Percentiles rank a stretch among this genome's conserved stretches.
These are phyloP conservation scores for Stentor roeselii DNA, from an alignment of 73 alveolate species.

Conservation along the genomic window DNA sequence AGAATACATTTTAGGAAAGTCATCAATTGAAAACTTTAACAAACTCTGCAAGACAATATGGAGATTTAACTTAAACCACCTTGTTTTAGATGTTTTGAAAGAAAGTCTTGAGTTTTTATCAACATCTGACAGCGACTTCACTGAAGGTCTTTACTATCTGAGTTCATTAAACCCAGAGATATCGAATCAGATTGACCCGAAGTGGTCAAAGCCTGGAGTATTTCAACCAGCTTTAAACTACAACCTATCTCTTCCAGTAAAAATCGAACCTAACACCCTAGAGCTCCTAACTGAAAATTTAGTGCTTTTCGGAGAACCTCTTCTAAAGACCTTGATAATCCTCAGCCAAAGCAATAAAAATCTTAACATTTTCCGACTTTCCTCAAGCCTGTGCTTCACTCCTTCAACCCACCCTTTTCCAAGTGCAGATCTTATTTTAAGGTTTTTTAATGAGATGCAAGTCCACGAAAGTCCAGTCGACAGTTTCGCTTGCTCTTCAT, in stretches of 20 bases:
- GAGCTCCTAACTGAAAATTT: neutral
- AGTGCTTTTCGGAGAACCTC: conserved; percentile 2
- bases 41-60: neutral
- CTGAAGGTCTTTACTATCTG: neutral
- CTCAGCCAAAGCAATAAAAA: neutral
- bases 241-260: neutral
- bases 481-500: neutral
- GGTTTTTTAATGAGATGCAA: too few species aligned
- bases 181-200: neutral
- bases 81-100: too few species aligned
- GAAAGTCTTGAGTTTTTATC: neutral
- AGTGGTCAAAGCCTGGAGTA: neutral
- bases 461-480: neutral
- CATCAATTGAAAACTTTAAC: neutral
- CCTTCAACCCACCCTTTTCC: neutral
- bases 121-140: neutral
- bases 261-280: neutral
- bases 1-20: neutral
- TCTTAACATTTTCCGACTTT: neutral
- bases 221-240: neutral
- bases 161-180: neutral
- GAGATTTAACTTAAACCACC: neutral
- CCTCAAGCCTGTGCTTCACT: neutral
- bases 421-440: neutral
- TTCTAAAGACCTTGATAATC: neutral